phyloP scores from a whole-genome alignment of 768 basidiomycete genomes.

The Lentinula sp. region DNA sequence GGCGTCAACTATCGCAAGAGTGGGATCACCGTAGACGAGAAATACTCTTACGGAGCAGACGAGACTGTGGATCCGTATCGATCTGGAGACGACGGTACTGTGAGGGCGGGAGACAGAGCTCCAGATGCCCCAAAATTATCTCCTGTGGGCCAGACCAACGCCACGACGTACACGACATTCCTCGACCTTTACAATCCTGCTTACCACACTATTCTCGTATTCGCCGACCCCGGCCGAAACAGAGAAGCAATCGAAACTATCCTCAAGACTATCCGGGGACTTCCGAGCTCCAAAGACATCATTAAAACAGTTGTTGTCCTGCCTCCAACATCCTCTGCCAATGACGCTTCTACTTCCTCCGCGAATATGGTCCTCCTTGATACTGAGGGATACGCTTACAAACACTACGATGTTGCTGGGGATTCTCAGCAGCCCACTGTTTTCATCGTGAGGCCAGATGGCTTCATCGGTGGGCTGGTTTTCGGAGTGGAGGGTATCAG shows the following conservation, averaged over 20 bases:
- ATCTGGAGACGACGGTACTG: slow-evolving; percentile 14
- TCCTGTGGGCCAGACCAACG: slow-evolving; percentile 10
- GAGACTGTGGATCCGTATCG: slow-evolving; percentile 16
- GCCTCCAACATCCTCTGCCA: slow-evolving; percentile 9
- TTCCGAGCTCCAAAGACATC: slow-evolving; percentile 17
- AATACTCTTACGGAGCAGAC: not conserved
- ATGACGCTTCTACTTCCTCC: not conserved
- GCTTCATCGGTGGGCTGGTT: slow-evolving; percentile 35
- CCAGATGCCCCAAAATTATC: slow-evolving; percentile 33
- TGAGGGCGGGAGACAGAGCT: slow-evolving; percentile 39
- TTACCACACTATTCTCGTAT: slow-evolving; percentile 36
- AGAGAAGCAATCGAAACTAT: slow-evolving; percentile 10
- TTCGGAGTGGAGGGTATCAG: slow-evolving; percentile 22
- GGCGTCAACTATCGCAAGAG: slow-evolving; percentile 22
- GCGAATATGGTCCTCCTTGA: slow-evolving; percentile 30
- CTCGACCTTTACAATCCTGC: slow-evolving; percentile 27
- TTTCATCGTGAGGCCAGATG: slow-evolving; percentile 40
- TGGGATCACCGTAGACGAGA: slow-evolving; percentile 18
- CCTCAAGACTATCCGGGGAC: slow-evolving; percentile 2
- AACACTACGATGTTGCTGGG: slow-evolving; percentile 24
- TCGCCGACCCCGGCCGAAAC: slow-evolving; percentile 19
- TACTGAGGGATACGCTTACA: slow-evolving; percentile 29
- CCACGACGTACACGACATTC: slow-evolving; percentile 18
- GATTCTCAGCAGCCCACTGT: slow-evolving; percentile 19
- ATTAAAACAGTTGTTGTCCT: slow-evolving; percentile 23